phyloP scores from a whole-genome alignment of 768 basidiomycete species.

The Suillus discolor region DNA sequence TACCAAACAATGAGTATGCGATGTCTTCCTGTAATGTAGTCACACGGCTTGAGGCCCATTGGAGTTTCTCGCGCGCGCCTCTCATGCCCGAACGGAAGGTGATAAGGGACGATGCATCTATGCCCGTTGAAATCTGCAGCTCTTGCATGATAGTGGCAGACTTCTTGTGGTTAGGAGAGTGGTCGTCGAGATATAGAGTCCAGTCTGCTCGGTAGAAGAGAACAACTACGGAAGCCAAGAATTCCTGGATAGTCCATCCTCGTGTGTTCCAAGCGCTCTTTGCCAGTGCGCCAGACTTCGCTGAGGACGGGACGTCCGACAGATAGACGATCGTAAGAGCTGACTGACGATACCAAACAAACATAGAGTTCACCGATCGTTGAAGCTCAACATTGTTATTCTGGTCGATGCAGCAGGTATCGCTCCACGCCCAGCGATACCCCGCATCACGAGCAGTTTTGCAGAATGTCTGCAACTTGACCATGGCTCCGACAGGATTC shows the following conservation, averaged over 20 bases:
- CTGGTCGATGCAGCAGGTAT: conserved; percentile 2
- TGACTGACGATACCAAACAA: neutral
- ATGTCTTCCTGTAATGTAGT: neutral
- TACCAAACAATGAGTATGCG: neutral
- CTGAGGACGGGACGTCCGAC: neutral
- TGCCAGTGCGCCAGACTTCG: neutral
- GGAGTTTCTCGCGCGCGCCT: neutral
- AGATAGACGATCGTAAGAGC: neutral
- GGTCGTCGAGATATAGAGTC: neutral
- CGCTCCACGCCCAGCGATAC: neutral
- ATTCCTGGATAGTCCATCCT: conserved; percentile 12
- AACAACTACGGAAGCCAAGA: conserved; percentile 7
- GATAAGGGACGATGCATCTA: neutral
- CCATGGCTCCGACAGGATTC: neutral
- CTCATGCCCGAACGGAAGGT: neutral
- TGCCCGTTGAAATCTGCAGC: neutral
- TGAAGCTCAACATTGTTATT: neutral
- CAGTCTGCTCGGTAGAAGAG: conserved; percentile 11
- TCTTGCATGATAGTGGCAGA: neutral
- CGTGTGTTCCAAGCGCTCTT: conserved; percentile 9
- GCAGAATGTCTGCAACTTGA: neutral
- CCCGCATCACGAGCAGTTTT: neutral
- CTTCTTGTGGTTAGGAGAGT: neutral
- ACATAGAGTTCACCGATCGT: neutral
- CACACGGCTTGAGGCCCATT: neutral